Percentiles rank a stretch among this genome's conserved stretches.
phyloP scores from a whole-genome alignment of 768 basidiomycete genomes.

The Amanita inopinata region DNA sequence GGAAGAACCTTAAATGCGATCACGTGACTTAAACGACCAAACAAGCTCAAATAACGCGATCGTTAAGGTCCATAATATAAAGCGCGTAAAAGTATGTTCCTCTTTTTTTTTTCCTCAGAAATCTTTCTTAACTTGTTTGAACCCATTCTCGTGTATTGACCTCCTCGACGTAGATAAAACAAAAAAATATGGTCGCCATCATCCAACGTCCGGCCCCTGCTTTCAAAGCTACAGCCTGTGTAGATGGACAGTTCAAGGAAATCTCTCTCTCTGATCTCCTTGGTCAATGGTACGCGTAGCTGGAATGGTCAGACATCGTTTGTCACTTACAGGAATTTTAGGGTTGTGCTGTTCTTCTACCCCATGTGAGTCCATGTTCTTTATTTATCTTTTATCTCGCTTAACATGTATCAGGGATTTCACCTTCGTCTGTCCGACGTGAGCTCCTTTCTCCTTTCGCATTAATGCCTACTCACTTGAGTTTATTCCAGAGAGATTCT shows the following conservation, averaged over 20 bases:
- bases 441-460: conserved; percentile 10
- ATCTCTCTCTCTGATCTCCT: conserved; percentile 62
- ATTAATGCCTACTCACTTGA: neutral
- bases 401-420: conserved; percentile 48
- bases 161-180: neutral
- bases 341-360: conserved; percentile 94
- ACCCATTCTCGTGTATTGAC: neutral
- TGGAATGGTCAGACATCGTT: conserved; percentile 3
- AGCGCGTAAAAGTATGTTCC: neutral
- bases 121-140: neutral
- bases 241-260: conserved; percentile 70
- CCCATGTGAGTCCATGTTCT: conserved; percentile 54
- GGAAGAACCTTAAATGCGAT: too few species aligned
- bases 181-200: conserved; percentile 39
- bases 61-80: neutral
- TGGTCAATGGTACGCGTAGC: conserved; percentile 65
- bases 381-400: neutral
- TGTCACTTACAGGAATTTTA: conserved; percentile 20
- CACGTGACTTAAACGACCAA: neutral
- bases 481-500: conserved; percentile 64
- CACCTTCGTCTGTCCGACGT: conserved; percentile 89
- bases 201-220: conserved; percentile 81
- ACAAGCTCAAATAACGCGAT: conserved; percentile 5
- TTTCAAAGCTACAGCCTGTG: conserved; percentile 69
- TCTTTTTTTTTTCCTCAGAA: too few species aligned